These are phyloP conservation scores for Eimeria mitis DNA, from an alignment of 169 alveolate genomes.

Conservation along the genomic window DNA sequence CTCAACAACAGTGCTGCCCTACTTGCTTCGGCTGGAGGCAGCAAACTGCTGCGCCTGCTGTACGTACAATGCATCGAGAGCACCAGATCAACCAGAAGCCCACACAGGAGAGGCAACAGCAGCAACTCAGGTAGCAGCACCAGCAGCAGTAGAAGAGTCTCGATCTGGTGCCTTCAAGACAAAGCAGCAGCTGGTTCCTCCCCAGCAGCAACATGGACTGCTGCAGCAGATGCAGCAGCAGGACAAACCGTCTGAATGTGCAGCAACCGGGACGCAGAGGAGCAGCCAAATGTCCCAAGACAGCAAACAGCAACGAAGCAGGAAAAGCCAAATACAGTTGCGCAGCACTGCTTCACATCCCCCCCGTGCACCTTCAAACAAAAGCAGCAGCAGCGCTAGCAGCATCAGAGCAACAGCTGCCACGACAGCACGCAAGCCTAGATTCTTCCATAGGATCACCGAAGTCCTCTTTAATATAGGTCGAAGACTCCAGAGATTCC, in stretches of 20 bases:
- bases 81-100: background rate
- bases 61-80: constrained; percentile 20
- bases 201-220: constrained; percentile 7
- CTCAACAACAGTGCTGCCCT: constrained; percentile 21
- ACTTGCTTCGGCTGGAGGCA: constrained; percentile 36
- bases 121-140: constrained; percentile 5
- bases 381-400: constrained; percentile 23
- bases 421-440: background rate
- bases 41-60: constrained; percentile 62
- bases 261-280: background rate
- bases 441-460: background rate
- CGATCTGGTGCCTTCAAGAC: background rate
- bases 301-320: background rate
- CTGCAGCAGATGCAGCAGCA: constrained; percentile 23
- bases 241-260: background rate
- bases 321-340: background rate
- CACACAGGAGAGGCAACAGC: background rate
- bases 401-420: constrained; percentile 33
- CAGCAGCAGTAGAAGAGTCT: background rate
- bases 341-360: background rate
- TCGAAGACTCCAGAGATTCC: background rate
- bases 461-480: background rate
- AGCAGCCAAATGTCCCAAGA: background rate
- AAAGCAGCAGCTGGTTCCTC: background rate
- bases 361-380: background rate